Base-by-base conservation (phyloP, 2,329 filamentous ascomycete genomes). In the Knufia petricola region DNA sequence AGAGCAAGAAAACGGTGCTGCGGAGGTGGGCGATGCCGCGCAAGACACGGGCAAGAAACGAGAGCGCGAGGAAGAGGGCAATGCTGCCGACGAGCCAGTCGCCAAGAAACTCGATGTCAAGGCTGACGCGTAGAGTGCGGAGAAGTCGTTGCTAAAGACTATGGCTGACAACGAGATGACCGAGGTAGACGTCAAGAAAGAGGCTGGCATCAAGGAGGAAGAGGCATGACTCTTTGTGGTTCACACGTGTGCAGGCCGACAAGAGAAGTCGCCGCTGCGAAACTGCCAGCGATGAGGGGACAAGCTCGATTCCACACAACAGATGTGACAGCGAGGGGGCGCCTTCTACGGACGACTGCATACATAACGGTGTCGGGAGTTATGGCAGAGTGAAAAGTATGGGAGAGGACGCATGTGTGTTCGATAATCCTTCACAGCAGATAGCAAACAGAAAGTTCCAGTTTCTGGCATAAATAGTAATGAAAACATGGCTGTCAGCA, bases 61-160 rank as follows among this genome's bases (percentile, higher is more conserved):
- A 40, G 56, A 62, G 30, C 67, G 68, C 19, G 70, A 73, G 40
- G 70, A 70, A 23, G 60, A 59, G 24, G 56, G 48, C 4, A 61
- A 58, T 9, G 54, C 53, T 40, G 64, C 61, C 26, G 64, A 61
- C 13, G 65, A 67, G 30, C 65, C 63, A 50, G 65, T 68, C 17
- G 58, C 66, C 20, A 75, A 75, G 64, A 75, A 75, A 60, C 64
- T 70, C 32, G 72, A 74, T 58, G 56, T 61, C 46, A 71, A 70
- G 61, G 64, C 51, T 24, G 55, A 55, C 28, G 48, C 45, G 26
- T 48, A 47, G 44, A 21, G 15, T 37, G 13, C 32, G 15, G 15
- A 6, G n/a, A 7, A 31, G 23, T 21, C 40, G 24, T 4, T 4
- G 19, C 7, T 32, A 17, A 17, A 31, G 24, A 31, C 41, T 19